Base-by-base conservation (phyloP, 2,329 filamentous ascomycete genomes). In the Cyphellophora attinorum region DNA sequence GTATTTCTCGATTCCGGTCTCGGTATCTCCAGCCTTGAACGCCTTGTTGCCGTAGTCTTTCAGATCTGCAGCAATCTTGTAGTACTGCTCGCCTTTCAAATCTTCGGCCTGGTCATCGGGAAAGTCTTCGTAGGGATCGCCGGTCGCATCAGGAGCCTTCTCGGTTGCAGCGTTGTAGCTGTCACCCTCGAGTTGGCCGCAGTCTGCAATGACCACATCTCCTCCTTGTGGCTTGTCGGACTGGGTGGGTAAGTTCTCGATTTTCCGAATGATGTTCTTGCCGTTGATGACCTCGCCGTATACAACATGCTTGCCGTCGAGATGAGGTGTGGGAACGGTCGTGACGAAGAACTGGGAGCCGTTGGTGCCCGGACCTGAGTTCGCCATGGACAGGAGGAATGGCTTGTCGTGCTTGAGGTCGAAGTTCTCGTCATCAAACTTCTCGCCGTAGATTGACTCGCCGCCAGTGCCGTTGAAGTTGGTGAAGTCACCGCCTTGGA, bases 301-400 rank as follows among this genome's bases (percentile, higher is more conserved):
- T 15, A 98, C 88, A 30, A 96, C 91, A 64, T 98, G 89, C 71
- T 98, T 98, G 57, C 77, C 77, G 59, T 98, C 88, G 25, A 96
- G 75, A 59, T 96, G 91, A 31, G 86, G 88, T 11, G 91, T 96
- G n/a, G 79, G 72, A 18, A 94, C 85, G 11, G 91, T 96, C 31
- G 91, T 98, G 51, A 96, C 70, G 73, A 98, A 98, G 74, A 98
- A 98, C 56, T 98, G 91, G 33, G 84, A 93, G 54, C 91, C 91
- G 58, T 98, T 98, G 59, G 91, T 94, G 51, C 81, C 80, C 29
- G 86, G 85, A 30, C 91, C 91, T 46, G 91, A 89, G 58, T 98
- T 98, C 53, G 91, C 91, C 91, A 98, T 98, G 57, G 84, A 93
- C 42, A 98, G 71, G 47, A 96, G 68, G 68, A 95, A 95, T 2